phyloP scores from a whole-genome alignment of 345 rosid species.

The Dimocarpus longan region DNA sequence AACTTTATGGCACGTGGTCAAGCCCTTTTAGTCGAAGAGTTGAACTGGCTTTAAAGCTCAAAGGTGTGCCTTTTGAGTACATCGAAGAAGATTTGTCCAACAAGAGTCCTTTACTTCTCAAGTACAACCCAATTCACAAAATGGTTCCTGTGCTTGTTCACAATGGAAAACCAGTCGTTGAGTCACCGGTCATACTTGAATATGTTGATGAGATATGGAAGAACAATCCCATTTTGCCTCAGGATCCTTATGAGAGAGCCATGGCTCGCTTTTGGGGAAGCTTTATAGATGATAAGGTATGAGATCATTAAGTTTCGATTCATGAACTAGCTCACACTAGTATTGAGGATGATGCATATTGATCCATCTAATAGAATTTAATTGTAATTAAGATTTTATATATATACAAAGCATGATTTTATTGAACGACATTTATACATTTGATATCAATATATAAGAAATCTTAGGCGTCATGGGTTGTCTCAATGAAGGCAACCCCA shows the following conservation, averaged over 20 bases:
- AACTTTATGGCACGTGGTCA: constrained; percentile 39
- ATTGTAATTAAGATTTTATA: constrained; percentile 11
- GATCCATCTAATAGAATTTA: not conserved
- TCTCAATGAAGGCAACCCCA: no score
- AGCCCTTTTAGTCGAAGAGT: constrained; percentile 42
- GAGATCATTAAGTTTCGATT: no score
- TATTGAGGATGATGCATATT: no score
- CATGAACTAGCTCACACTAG: no score
- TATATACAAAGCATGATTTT: no score
- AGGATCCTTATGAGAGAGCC: constrained; percentile 45
- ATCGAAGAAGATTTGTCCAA: constrained; percentile 36
- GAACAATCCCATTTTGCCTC: constrained; percentile 38
- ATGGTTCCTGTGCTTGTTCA: constrained; percentile 48
- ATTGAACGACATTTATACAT: no score
- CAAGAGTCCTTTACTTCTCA: constrained; percentile 44
- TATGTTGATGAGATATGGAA: constrained; percentile 52
- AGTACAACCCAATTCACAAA: constrained; percentile 41
- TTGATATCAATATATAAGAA: no score
- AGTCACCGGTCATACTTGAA: constrained; percentile 43
- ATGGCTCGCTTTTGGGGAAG: constrained; percentile 46
- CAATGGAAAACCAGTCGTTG: constrained; percentile 36
- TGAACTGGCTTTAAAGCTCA: constrained; percentile 41
- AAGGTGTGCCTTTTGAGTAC: constrained; percentile 45
- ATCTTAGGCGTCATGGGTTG: no score
- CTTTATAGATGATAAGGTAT: constrained; percentile 37